A percentile compares a stretch with the other conserved stretches of the same genome.
phyloP scores from a whole-genome alignment of 1,139 yeast genomes.

The Arxiozyma slooffiae region DNA sequence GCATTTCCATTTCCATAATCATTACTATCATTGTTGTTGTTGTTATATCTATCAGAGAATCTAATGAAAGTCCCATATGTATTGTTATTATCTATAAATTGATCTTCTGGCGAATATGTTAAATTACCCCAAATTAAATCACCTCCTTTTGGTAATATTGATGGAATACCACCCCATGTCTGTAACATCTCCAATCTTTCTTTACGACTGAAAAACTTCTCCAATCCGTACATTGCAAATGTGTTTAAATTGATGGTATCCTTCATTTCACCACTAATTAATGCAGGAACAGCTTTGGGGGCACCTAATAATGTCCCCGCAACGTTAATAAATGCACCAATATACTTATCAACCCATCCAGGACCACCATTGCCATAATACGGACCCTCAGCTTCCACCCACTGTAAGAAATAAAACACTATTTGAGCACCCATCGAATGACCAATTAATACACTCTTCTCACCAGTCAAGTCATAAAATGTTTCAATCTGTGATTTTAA shows the following conservation, averaged over 20 bases:
- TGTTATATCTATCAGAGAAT: constrained; percentile 34
- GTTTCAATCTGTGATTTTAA: constrained; percentile 66
- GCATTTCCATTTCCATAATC: constrained; percentile 35
- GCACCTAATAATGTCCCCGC: constrained; percentile 87
- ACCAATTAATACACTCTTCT: constrained; percentile 71
- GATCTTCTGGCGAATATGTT: constrained; percentile 46
- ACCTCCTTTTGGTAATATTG: constrained; percentile 96
- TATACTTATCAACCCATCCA: constrained; percentile 74
- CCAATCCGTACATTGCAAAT: constrained; percentile 87
- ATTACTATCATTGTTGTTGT: background rate
- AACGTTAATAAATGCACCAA: constrained; percentile 73
- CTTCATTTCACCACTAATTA: constrained; percentile 93
- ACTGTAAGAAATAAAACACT: constrained; percentile 75
- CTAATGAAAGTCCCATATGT: constrained; percentile 68
- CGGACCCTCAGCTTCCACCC: constrained; percentile 87
- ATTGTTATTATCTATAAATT: constrained; percentile 27
- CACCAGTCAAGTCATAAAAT: constrained; percentile 41
- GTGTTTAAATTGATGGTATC: constrained; percentile 92
- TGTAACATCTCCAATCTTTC: constrained; percentile 81
- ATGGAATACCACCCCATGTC: constrained; percentile 86
- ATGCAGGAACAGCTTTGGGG: constrained; percentile 85
- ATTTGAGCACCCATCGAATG: constrained; percentile 97
- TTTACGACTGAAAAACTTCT: constrained; percentile 79
- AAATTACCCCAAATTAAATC: constrained; percentile 75
- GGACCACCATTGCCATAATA: constrained; percentile 81